phyloP scores from a whole-genome alignment of 768 basidiomycete species.

The Suillus clintonianus region DNA sequence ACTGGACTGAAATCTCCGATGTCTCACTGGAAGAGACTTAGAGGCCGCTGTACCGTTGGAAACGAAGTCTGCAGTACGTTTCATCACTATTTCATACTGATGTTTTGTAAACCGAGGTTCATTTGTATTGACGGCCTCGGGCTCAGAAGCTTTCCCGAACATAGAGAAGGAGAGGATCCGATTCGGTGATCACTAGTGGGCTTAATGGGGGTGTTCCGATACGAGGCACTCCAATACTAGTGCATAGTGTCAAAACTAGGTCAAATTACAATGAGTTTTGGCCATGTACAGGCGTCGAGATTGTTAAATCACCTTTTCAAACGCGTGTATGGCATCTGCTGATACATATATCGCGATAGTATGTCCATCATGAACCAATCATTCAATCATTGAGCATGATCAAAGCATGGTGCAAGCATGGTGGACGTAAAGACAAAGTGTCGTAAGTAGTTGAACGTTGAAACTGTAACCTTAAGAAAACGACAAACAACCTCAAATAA shows the following conservation, averaged over 20 bases:
- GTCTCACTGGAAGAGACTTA: background rate
- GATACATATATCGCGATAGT: background rate
- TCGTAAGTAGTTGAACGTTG: too few relatives aligned
- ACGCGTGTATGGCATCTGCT: background rate
- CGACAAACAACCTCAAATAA: slow-evolving; percentile 1
- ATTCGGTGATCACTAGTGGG: too few relatives aligned
- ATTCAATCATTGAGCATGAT: too few relatives aligned
- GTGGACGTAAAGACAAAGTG: too few relatives aligned
- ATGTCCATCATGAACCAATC: background rate
- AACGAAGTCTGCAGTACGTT: background rate
- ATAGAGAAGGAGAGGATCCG: background rate
- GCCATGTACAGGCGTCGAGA: background rate
- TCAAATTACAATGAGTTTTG: background rate
- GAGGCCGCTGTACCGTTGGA: too few relatives aligned
- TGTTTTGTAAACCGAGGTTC: background rate
- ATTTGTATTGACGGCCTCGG: background rate
- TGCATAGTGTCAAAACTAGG: background rate
- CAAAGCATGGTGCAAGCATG: too few relatives aligned
- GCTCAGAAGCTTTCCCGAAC: background rate
- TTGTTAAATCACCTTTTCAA: background rate
- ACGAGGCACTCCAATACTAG: background rate
- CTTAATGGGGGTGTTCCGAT: background rate
- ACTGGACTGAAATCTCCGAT: background rate
- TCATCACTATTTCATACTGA: background rate
- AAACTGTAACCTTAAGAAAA: too few relatives aligned